Evolutionary conservation across 2,329 filamentous ascomycete genomes (phyloP).

Genomic region (Trematosphaeria pertusa): DNA sequence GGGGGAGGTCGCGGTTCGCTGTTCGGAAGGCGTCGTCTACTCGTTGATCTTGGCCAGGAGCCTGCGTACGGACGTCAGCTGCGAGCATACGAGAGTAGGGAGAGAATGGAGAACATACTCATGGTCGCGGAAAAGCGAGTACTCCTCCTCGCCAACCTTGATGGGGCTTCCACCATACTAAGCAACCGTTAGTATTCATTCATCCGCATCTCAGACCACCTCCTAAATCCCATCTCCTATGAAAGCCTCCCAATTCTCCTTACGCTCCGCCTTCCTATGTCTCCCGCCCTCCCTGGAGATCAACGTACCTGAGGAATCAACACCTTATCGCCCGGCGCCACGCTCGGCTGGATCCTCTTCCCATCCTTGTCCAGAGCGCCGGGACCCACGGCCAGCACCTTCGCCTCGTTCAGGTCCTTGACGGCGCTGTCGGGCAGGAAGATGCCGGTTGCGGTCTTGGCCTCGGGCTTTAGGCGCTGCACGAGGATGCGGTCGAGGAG

Average conservation of each 20-base stretch:
- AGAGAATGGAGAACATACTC: constrained; percentile 75
- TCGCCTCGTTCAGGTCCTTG: constrained; percentile 98
- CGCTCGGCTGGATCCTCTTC: constrained; percentile 84
- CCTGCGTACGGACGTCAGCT: constrained; percentile 58
- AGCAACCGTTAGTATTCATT: constrained; percentile 47
- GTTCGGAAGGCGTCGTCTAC: constrained; percentile 65
- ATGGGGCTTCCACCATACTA: constrained; percentile 93
- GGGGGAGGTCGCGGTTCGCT: constrained; percentile 5
- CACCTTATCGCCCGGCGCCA: constrained; percentile 85
- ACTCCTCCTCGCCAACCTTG: constrained; percentile 98
- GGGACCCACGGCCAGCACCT: constrained; percentile 93
- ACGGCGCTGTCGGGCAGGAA: constrained; percentile 96
- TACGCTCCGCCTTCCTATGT: background rate
- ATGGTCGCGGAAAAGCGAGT: constrained; percentile 92
- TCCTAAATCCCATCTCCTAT: background rate
- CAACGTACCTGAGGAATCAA: constrained; percentile 86
- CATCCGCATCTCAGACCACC: background rate
- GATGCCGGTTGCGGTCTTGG: constrained; percentile 96
- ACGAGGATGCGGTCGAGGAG: constrained; percentile 98
- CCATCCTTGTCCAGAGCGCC: constrained; percentile 88
- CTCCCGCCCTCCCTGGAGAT: no score
- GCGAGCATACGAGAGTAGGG: constrained; percentile 1
- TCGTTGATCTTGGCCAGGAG: constrained; percentile 99
- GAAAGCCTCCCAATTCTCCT: background rate
- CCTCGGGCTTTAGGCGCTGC: constrained; percentile 95